Base-by-base conservation (phyloP, 768 basidiomycete species). In the Boletus rubroflammeus region DNA sequence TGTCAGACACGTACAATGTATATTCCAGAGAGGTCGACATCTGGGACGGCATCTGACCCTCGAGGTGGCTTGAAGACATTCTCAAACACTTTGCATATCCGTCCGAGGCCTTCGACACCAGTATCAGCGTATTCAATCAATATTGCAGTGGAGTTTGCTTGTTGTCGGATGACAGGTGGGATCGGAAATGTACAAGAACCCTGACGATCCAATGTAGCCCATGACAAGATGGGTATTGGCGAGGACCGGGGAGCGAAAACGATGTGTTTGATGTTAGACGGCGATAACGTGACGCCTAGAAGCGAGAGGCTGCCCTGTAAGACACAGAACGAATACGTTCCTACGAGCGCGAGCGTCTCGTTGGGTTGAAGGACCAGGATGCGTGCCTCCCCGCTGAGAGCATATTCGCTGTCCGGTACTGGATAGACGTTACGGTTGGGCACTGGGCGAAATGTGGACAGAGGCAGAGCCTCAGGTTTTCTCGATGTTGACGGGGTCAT, bases 231-330 rank as follows among this genome's bases (percentile, higher is more conserved):
- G 0, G 92, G 90, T 6, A 94, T 65, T 0, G 92, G 90, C n/a
- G 90, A 82, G 0, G 85, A 90, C 3, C 82, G 77, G 0, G 93
- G 91, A 0, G 91, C 88, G 63, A 83, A 95, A 26, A 95, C 74
- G 13, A 69, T 71, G 59, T 91, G 76, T 6, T 61, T 53, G 3
- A 51, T 63, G 2, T 60, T 42, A 1, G 81, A 81, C 7, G 81
- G 61, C 1, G 54, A 45, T 8, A 89, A 63, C 1, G 70, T 72
- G 11, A 80, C 76, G 3, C 88, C 89, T n/a, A 77, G 74, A 0
- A 93, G 45, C 3, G 74, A 70, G 48, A 94, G 56, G 15, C 78
- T 70, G 1, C 90, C 88, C 47, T 75, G 81, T 5, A 94, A 64
- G 25, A 93, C 78, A 0, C 76, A 75, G 15, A 96, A 55, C 4